These are phyloP conservation scores for Phytophthora macrochlamydospora DNA, from an alignment of 352 stramenopile genomes.

Conservation along the genomic window DNA sequence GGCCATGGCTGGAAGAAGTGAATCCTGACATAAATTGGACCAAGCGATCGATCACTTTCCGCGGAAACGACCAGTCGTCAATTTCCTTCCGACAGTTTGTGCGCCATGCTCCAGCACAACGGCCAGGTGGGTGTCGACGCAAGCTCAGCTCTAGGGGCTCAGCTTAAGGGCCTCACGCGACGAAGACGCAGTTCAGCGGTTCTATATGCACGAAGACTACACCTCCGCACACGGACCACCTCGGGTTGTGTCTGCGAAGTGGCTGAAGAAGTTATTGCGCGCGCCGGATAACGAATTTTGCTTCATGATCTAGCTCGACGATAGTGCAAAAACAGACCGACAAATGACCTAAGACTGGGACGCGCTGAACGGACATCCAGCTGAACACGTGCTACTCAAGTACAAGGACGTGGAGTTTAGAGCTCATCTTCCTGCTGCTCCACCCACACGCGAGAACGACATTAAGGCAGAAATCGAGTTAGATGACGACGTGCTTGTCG, in stretches of 20 bases:
- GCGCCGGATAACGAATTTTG: conserved; percentile 11
- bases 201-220: conserved; percentile 4
- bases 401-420: background rate
- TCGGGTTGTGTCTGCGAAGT: conserved; percentile 2
- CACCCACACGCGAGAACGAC: background rate
- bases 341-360: background rate
- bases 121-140: background rate
- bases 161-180: background rate
- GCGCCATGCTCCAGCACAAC: background rate
- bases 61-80: background rate
- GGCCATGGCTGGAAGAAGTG: background rate
- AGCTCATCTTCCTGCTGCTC: background rate
- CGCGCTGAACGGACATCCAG: background rate
- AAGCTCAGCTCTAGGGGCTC: no score
- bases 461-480: background rate
- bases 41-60: background rate
- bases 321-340: background rate
- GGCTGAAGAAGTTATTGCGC: conserved; percentile 1
- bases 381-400: background rate
- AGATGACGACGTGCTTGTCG: background rate
- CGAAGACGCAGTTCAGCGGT: background rate
- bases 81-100: conserved; percentile 4
- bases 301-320: background rate
- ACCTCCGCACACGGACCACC: background rate
- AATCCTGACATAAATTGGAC: background rate